These are phyloP conservation scores for Alternaria atra DNA, from an alignment of 2,329 filamentous ascomycete species.

Conservation along the genomic window DNA sequence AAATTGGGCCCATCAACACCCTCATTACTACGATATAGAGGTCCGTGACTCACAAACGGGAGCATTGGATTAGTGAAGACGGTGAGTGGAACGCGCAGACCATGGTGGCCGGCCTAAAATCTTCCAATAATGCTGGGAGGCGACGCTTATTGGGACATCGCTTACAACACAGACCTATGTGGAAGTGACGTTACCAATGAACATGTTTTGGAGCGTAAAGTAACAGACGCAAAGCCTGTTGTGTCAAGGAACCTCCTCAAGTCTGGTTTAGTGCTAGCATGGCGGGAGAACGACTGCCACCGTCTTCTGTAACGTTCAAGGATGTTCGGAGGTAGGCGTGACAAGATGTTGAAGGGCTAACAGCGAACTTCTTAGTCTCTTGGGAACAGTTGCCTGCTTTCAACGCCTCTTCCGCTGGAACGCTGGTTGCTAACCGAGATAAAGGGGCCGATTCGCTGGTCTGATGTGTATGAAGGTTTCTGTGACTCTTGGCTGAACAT, in stretches of 20 bases:
- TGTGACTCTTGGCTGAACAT: slow-evolving; percentile 26
- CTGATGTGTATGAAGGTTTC: slow-evolving; percentile 17
- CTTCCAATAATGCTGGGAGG: not conserved
- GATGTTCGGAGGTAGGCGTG: slow-evolving; percentile 20
- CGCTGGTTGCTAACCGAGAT: slow-evolving; percentile 12
- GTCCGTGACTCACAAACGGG: slow-evolving; percentile 44
- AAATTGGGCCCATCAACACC: slow-evolving; percentile 10
- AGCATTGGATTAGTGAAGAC: slow-evolving; percentile 21
- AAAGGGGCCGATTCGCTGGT: slow-evolving; percentile 31
- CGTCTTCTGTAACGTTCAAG: slow-evolving; percentile 33
- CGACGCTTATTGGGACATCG: not conserved
- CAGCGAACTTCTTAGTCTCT: slow-evolving; percentile 4
- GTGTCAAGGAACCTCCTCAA: slow-evolving; percentile 9
- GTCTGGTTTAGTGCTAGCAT: slow-evolving; percentile 18
- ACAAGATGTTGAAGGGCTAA: slow-evolving; percentile 13
- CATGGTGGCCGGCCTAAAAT: slow-evolving; percentile 19
- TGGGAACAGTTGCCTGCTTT: slow-evolving; percentile 42
- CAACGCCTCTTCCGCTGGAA: slow-evolving; percentile 32
- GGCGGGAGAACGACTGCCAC: slow-evolving; percentile 26
- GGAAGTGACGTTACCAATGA: slow-evolving; percentile 33
- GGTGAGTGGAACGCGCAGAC: slow-evolving; percentile 31
- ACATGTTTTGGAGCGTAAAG: slow-evolving; percentile 11
- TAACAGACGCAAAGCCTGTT: slow-evolving; percentile 16
- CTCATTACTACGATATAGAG: slow-evolving; percentile 23
- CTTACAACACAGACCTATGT: slow-evolving; percentile 10